Conservation (phyloP, 192 early-diverging fungal species). For the Coemansia sp. region DNA sequence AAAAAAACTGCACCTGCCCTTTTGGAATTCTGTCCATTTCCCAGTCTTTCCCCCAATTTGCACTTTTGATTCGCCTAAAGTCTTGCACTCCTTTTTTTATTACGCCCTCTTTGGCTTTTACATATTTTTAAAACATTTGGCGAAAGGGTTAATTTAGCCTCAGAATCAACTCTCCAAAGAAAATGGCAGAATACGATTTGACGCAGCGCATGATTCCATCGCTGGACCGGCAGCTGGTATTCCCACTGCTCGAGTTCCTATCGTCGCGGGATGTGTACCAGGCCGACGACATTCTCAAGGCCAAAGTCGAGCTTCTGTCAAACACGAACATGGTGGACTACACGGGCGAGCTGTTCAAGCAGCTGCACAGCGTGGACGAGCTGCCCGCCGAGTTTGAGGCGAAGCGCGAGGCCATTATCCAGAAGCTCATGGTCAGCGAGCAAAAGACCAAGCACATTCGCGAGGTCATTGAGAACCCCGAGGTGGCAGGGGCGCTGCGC, state of each 20-base stretch:
- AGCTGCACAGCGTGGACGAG: conserved; percentile 73
- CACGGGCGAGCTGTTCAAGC: conserved; percentile 78
- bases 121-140: neutral
- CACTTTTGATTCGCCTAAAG: no score
- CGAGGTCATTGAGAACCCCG: conserved; percentile 87
- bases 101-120: no score
- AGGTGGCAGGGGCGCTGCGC: conserved; percentile 83
- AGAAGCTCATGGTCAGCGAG: conserved; percentile 71
- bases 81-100: no score
- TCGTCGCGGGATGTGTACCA: conserved; percentile 81
- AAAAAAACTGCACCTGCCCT: no score
- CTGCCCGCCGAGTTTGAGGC: conserved; percentile 71
- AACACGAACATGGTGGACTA: conserved; percentile 96
- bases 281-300: conserved; percentile 71
- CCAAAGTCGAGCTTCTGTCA: conserved; percentile 85
- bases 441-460: conserved; percentile 77
- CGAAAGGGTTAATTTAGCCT: no score
- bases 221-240: conserved; percentile 91
- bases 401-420: conserved; percentile 75
- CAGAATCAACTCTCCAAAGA: neutral
- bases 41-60: no score
- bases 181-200: conserved; percentile 72
- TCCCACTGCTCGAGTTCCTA: conserved; percentile 88
- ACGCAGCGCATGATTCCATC: conserved; percentile 79
- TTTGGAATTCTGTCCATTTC: no score